Conservation (phyloP, 2,329 filamentous ascomycete genomes). For the Mariannaea sp. region DNA sequence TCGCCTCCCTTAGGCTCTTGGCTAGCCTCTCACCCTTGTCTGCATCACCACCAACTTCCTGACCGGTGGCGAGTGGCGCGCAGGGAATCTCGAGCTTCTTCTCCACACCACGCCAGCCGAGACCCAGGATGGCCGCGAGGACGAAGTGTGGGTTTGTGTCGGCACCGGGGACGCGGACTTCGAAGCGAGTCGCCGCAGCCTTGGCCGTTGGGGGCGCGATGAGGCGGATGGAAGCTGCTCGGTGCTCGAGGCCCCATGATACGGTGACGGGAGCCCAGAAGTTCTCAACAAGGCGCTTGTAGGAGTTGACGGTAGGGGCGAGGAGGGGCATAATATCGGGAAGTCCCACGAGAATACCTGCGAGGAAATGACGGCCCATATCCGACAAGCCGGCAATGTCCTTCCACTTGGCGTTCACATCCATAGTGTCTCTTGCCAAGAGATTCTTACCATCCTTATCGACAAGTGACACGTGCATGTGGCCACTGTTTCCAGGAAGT, state of each 20-base stretch:
- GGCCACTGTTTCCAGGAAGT: slow-evolving; percentile 90
- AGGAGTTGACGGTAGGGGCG: slow-evolving; percentile 94
- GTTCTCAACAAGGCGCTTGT: slow-evolving; percentile 97
- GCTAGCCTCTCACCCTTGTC: slow-evolving; percentile 81
- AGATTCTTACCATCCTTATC: slow-evolving; percentile 83
- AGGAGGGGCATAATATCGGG: slow-evolving; percentile 95
- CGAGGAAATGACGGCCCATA: slow-evolving; percentile 88
- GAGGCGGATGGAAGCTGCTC: slow-evolving; percentile 85
- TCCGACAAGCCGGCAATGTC: slow-evolving; percentile 85
- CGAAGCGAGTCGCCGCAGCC: slow-evolving; percentile 85
- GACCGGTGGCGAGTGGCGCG: slow-evolving; percentile 81
- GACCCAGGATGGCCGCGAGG: slow-evolving; percentile 81
- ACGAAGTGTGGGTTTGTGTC: slow-evolving; percentile 91
- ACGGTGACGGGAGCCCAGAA: slow-evolving; percentile 99
- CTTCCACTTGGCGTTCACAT: slow-evolving; percentile 71
- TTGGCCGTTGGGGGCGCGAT: slow-evolving; percentile 88
- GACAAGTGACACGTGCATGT: slow-evolving; percentile 91
- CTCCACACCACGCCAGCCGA: slow-evolving; percentile 90
- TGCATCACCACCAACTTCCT: slow-evolving; percentile 73
- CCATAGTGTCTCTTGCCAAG: slow-evolving; percentile 73
- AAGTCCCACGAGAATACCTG: slow-evolving; percentile 84
- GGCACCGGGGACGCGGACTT: slow-evolving; percentile 91
- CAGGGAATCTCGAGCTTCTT: slow-evolving; percentile 85
- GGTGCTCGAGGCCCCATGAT: slow-evolving; percentile 95
- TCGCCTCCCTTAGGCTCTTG: slow-evolving; percentile 85